These are phyloP conservation scores for Melaleuca quinquenervia DNA, from an alignment of 345 rosid genomes.

Conservation along the genomic window DNA sequence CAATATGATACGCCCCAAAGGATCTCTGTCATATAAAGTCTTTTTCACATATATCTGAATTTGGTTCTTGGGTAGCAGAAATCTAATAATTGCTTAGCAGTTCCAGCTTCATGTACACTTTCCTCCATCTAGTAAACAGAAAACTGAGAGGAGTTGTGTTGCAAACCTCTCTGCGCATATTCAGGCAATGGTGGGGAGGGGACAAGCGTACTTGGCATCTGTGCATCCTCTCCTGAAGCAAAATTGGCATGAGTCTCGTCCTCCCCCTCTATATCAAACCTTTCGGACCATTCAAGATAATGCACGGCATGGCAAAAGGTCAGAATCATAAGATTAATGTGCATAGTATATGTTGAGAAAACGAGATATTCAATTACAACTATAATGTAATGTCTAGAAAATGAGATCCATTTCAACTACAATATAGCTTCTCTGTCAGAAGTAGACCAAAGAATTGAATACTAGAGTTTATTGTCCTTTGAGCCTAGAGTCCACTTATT, in stretches of 20 bases:
- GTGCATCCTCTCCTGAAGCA: slow-evolving; percentile 32
- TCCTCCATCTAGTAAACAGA: neutral
- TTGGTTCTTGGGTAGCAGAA: neutral
- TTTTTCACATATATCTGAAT: neutral
- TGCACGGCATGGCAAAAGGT: neutral
- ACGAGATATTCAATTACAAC: neutral
- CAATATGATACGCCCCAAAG: neutral
- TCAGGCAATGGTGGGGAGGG: slow-evolving; percentile 42
- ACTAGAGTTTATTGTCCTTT: neutral
- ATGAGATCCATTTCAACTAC: neutral
- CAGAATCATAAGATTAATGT: neutral
- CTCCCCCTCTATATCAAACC: slow-evolving; percentile 72
- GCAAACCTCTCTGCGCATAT: slow-evolving; percentile 43
- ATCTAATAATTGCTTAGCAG: neutral
- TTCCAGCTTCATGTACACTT: neutral
- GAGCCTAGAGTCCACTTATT: neutral
- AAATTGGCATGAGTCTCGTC: slow-evolving; percentile 50
- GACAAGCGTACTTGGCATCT: slow-evolving; percentile 29
- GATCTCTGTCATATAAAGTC: neutral
- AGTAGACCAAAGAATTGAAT: neutral
- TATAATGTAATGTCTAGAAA: neutral
- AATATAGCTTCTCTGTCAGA: neutral
- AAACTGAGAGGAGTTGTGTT: neutral
- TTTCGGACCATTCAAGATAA: slow-evolving; percentile 5
- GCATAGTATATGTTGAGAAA: neutral